These are phyloP conservation scores for Solanum paucissectum DNA, from an alignment of 257 asterid species.

Conservation along the genomic window DNA sequence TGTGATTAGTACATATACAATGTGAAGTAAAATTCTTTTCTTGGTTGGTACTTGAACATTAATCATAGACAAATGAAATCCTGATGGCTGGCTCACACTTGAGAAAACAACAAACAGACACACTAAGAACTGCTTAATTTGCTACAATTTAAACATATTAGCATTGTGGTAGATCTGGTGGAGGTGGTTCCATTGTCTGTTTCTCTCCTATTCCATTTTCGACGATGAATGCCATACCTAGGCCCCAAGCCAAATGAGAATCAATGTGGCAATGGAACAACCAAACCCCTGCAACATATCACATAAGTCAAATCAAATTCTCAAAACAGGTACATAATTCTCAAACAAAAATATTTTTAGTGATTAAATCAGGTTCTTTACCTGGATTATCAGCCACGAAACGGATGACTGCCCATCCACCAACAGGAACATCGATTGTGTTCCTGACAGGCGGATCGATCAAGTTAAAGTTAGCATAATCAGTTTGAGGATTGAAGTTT, in stretches of 20 bases:
- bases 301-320: background rate
- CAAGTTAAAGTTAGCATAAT: conserved; percentile 37
- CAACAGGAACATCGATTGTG: conserved; percentile 53
- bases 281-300: conserved; percentile 44
- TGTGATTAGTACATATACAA: background rate
- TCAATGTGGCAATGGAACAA: conserved; percentile 64
- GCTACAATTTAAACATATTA: background rate
- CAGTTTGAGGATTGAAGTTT: conserved; percentile 36
- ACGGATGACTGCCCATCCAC: conserved; percentile 67
- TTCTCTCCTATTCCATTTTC: conserved; percentile 41
- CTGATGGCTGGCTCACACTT: background rate
- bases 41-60: background rate
- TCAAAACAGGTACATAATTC: background rate
- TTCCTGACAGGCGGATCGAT: conserved; percentile 53
- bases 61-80: background rate
- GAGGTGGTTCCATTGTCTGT: conserved; percentile 28
- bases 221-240: conserved; percentile 43
- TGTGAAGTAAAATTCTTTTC: background rate
- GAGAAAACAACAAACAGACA: background rate
- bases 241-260: conserved; percentile 56
- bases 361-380: background rate
- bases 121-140: background rate
- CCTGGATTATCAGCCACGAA: conserved; percentile 68
- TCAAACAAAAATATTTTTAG: background rate
- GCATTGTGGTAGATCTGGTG: conserved; percentile 50